Conservation (phyloP, 2,329 filamentous ascomycete species). For the Epichloe gansuensis region DNA sequence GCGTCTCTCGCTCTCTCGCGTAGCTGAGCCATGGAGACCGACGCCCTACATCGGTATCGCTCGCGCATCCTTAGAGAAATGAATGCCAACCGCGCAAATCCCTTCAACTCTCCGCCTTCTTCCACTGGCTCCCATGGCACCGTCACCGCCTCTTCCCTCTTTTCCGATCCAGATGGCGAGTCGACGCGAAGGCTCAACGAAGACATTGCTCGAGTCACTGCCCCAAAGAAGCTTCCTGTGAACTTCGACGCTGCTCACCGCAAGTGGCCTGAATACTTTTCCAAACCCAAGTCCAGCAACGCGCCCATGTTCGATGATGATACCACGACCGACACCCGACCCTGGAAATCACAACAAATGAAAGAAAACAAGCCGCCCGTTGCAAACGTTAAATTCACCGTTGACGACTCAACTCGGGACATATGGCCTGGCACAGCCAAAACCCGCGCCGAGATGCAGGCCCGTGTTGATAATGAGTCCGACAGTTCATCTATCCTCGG, state of each 20-base stretch:
- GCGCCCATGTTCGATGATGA: slow-evolving; percentile 15
- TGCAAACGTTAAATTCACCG: slow-evolving; percentile 18
- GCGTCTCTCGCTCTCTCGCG: slow-evolving; percentile 14
- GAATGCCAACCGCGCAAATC: slow-evolving; percentile 40
- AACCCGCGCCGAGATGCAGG: slow-evolving; percentile 39
- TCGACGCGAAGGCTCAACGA: slow-evolving; percentile 39
- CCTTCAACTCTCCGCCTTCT: slow-evolving; percentile 46
- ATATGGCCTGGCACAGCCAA: slow-evolving; percentile 27
- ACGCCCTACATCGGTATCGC: slow-evolving; percentile 29
- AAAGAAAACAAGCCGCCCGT: slow-evolving; percentile 36
- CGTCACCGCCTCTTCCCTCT: slow-evolving; percentile 40
- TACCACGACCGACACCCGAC: slow-evolving; percentile 24
- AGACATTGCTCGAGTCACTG: slow-evolving; percentile 32
- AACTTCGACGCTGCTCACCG: slow-evolving; percentile 35
- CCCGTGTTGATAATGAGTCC: slow-evolving; percentile 40
- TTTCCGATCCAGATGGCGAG: slow-evolving; percentile 41
- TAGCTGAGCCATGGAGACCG: slow-evolving; percentile 28
- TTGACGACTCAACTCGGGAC: slow-evolving; percentile 31
- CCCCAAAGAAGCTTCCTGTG: slow-evolving; percentile 26
- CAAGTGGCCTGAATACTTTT: slow-evolving; percentile 41
- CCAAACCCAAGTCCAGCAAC: slow-evolving; percentile 24
- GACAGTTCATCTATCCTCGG: slow-evolving; percentile 34
- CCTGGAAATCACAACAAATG: slow-evolving; percentile 22
- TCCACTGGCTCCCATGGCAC: slow-evolving; percentile 47
- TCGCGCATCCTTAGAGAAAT: slow-evolving; percentile 40